Conservation (phyloP, 306 rosid species). For the Vicia sativa region DNA sequence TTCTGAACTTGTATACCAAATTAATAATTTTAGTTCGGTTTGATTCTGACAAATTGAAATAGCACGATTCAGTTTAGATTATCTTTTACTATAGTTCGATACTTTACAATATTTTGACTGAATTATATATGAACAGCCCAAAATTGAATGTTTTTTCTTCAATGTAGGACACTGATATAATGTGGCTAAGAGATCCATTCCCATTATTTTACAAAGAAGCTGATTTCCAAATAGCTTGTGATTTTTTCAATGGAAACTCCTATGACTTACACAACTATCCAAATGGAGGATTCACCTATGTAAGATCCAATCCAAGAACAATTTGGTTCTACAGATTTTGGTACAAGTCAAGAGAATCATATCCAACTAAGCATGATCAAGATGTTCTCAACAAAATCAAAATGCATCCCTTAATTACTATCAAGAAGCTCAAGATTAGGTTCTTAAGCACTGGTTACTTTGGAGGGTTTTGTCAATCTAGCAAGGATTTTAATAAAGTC, state of each 20-base stretch:
- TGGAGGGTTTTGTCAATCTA: constrained; percentile 76
- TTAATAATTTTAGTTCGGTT: no score
- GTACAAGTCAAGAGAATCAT: constrained; percentile 50
- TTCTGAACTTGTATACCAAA: no score
- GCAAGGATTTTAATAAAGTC: constrained; percentile 50
- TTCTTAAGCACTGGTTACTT: constrained; percentile 63
- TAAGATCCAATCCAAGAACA: constrained; percentile 57
- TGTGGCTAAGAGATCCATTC: constrained; percentile 92
- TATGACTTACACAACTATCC: constrained; percentile 48
- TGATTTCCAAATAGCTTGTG: constrained; percentile 90
- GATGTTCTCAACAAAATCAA: constrained; percentile 76
- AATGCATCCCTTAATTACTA: constrained; percentile 37
- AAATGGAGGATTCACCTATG: constrained; percentile 83
- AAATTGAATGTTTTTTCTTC: not conserved
- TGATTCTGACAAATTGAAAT: no score
- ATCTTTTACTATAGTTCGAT: no score
- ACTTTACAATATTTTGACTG: no score
- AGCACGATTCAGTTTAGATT: no score
- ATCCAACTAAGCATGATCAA: constrained; percentile 65
- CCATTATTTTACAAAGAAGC: constrained; percentile 48
- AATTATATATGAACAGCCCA: no score
- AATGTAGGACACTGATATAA: constrained; percentile 74
- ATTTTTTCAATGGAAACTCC: constrained; percentile 51
- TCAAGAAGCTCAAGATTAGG: constrained; percentile 52
- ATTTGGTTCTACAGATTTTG: constrained; percentile 71